A percentile compares a stretch with the other conserved stretches of the same genome.
phyloP scores from a whole-genome alignment of 257 asterid species.

The Nicotiana tomentosiformis region DNA sequence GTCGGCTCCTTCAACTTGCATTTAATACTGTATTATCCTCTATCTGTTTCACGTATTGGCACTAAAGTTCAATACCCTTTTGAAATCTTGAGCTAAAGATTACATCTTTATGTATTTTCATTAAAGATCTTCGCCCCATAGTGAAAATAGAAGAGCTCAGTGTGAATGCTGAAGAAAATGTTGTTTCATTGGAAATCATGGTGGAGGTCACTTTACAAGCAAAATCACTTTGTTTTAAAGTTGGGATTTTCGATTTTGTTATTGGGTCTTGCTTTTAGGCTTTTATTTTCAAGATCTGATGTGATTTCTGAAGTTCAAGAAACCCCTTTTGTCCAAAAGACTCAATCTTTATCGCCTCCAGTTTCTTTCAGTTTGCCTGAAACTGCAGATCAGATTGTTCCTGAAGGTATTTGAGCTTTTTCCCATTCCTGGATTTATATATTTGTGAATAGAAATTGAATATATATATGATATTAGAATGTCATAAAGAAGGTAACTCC shows the following conservation, averaged over 20 bases:
- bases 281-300: conserved; percentile 41
- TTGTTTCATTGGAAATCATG: conserved; percentile 34
- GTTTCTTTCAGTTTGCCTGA: conserved; percentile 16
- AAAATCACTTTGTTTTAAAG: conserved; percentile 41
- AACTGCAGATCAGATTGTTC: conserved; percentile 22
- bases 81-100: neutral
- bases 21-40: neutral
- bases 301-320: conserved; percentile 31
- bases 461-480: neutral
- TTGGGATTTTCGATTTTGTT: conserved; percentile 47
- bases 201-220: conserved; percentile 41
- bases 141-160: neutral
- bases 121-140: neutral
- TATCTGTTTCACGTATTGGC: neutral
- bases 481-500: neutral
- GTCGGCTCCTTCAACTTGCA: neutral
- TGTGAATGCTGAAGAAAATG: conserved; percentile 27
- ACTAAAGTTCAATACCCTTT: neutral
- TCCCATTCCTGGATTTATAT: neutral
- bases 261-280: conserved; percentile 48
- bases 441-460: neutral
- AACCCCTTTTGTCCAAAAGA: conserved; percentile 28
- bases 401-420: conserved; percentile 31
- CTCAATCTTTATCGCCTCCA: conserved; percentile 15
- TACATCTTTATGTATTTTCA: neutral